Evolutionary conservation across 331 rosid genomes (phyloP).

Genomic region (Spiraea crenata): DNA sequence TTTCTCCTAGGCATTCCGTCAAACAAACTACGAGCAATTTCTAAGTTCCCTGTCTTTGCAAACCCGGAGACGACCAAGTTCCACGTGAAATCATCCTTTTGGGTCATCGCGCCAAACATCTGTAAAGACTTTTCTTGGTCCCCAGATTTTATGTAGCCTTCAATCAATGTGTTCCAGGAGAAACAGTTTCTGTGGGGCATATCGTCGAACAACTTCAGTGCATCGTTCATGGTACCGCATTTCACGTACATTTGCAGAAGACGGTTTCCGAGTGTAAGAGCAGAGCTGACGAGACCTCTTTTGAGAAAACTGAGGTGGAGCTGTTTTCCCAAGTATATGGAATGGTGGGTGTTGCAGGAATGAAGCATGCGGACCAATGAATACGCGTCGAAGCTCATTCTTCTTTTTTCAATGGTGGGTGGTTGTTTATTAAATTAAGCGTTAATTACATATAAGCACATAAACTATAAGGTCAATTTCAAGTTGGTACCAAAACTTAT

Average conservation of each 20-base stretch:
- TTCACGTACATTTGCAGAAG: slow-evolving; percentile 56
- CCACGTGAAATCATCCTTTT: slow-evolving; percentile 57
- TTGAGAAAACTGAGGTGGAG: slow-evolving; percentile 58
- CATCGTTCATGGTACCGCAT: slow-evolving; percentile 39
- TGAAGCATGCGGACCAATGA: slow-evolving; percentile 43
- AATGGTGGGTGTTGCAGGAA: slow-evolving; percentile 34
- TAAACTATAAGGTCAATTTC: too few species aligned
- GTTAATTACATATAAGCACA: too few species aligned
- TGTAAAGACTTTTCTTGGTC: slow-evolving; percentile 42
- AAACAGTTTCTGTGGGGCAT: slow-evolving; percentile 65
- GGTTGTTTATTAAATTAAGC: too few species aligned
- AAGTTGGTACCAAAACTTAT: too few species aligned
- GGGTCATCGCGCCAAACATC: slow-evolving; percentile 55
- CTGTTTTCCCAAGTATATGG: slow-evolving; percentile 44
- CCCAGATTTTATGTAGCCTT: slow-evolving; percentile 59
- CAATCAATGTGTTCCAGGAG: slow-evolving; percentile 70
- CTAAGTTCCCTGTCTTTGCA: slow-evolving; percentile 50
- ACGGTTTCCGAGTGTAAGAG: slow-evolving; percentile 48
- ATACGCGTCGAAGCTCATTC: slow-evolving; percentile 38
- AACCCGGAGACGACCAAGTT: slow-evolving; percentile 52
- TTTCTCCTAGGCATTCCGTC: slow-evolving; percentile 57
- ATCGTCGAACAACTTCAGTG: slow-evolving; percentile 55
- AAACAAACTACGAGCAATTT: slow-evolving; percentile 49
- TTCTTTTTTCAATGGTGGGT: neutral
- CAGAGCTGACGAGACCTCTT: slow-evolving; percentile 46